Evolutionary conservation across 148 eudicot species (phyloP), one percentile per base, ranked within the genome.

Genomic region (Nepenthes gracilis): DNA sequence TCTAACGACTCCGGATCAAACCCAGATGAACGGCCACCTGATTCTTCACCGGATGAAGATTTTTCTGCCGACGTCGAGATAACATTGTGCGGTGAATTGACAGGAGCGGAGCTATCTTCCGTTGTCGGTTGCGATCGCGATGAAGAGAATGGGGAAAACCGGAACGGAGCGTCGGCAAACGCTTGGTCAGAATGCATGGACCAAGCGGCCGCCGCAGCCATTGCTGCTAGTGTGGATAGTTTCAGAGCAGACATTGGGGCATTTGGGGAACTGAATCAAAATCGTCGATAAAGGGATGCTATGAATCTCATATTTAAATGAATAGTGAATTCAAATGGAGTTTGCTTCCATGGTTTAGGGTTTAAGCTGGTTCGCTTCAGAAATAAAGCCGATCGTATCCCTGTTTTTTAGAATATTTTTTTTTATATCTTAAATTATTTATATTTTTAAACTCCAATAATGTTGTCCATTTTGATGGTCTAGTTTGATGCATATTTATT

Each of bases 1-100:
- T 88, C 98, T 32, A 88, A 55, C n/a, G 83, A 47, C 33, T 82
- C 88, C 7, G 88, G 82, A 68, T 93, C 85, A 34, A 93, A 88
- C 4, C 96, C 96, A 1, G 78, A 48, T 2, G 51, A 43, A 14
- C 72, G 61, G 12, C 77, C 70, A 43, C 64, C 74, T 0, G 77
- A 54, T 40, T 83, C 94, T 45, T 85, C 90, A 9, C 63, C 84
- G 0, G 56, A 64, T 32, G 73, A 36, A 49, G 72, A 36, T 1
- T 64, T 65, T 49, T 66, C 49, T 9, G 76, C 10, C 43, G 72
- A 47, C 53, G 0, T 23, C 23, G 23, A 23, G 40, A 50, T 2
- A 33, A 33, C 75, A 38, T 47, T 62, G 33, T 65, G 67, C 59
- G 72, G 64, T 32, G 73, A 12, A 36, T 63, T 65, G 36, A 47